Evolutionary conservation across 192 early-diverging fungal genomes (phyloP).

Genomic region (Thamnidium elegans): DNA sequence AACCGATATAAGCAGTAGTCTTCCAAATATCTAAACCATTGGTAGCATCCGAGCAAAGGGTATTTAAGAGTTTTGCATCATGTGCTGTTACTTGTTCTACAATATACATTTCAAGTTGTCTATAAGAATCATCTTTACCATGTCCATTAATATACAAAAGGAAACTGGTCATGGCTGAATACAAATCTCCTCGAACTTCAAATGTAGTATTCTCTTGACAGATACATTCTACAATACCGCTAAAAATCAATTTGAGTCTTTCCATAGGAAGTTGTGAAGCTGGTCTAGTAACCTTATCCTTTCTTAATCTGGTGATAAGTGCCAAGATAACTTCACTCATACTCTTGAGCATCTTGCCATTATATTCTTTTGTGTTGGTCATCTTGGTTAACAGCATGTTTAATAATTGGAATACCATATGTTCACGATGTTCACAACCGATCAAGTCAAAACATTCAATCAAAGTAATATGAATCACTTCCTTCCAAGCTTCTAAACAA

Average conservation of each 20-base stretch:
- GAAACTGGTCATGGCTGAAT: slow-evolving; percentile 68
- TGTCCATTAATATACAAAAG: slow-evolving; percentile 51
- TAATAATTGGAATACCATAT: slow-evolving; percentile 65
- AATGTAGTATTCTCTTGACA: neutral
- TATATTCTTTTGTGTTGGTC: slow-evolving; percentile 32
- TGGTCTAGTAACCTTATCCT: slow-evolving; percentile 37
- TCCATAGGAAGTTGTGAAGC: slow-evolving; percentile 7
- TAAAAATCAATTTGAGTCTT: slow-evolving; percentile 8
- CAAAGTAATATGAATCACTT: slow-evolving; percentile 72
- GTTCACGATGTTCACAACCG: slow-evolving; percentile 57
- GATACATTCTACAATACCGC: slow-evolving; percentile 8
- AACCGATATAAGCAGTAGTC: slow-evolving; percentile 75
- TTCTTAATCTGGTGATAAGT: slow-evolving; percentile 53
- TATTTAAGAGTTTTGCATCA: slow-evolving; percentile 63
- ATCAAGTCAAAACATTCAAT: slow-evolving; percentile 61
- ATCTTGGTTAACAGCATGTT: slow-evolving; percentile 57
- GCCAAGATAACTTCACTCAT: slow-evolving; percentile 57
- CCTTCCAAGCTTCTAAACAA: slow-evolving; percentile 79
- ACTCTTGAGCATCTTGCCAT: slow-evolving; percentile 47
- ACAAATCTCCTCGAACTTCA: slow-evolving; percentile 69
- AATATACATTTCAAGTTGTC: slow-evolving; percentile 41
- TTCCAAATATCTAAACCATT: slow-evolving; percentile 81
- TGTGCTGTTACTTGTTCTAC: slow-evolving; percentile 47
- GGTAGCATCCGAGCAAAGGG: slow-evolving; percentile 75
- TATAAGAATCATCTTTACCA: neutral